phyloP scores from a whole-genome alignment of 306 rosid genomes.

The Pyrus bretschneideri region DNA sequence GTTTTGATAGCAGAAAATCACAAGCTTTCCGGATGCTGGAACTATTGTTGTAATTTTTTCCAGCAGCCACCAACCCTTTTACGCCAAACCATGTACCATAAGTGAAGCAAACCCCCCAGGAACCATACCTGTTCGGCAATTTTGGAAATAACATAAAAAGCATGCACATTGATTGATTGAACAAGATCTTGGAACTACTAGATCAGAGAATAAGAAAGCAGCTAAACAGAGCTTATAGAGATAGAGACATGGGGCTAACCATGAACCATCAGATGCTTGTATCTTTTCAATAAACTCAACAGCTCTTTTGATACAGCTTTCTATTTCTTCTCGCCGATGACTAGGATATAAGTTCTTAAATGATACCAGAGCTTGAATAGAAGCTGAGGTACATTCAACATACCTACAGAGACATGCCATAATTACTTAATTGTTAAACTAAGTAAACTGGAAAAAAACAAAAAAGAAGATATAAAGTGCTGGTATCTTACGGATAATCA shows the following conservation, averaged over 20 bases:
- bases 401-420: constrained; percentile 34
- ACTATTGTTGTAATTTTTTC: constrained; percentile 51
- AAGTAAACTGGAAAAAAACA: background rate
- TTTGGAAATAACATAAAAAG: constrained; percentile 21
- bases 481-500: constrained; percentile 79
- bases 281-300: constrained; percentile 43
- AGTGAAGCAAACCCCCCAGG: constrained; percentile 91
- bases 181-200: background rate
- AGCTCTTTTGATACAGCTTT: constrained; percentile 48
- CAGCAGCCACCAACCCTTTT: constrained; percentile 69
- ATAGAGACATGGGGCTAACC: constrained; percentile 41
- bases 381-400: constrained; percentile 88
- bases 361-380: constrained; percentile 64
- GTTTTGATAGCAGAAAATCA: constrained; percentile 68
- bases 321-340: constrained; percentile 63
- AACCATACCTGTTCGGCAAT: constrained; percentile 70
- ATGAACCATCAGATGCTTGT: constrained; percentile 81
- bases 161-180: background rate
- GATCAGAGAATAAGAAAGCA: background rate
- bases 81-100: constrained; percentile 83
- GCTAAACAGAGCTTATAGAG: constrained; percentile 5
- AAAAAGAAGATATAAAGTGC: background rate
- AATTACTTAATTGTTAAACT: background rate
- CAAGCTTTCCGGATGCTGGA: constrained; percentile 61
- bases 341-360: constrained; percentile 56